Evolutionary conservation across 371 early-diverging fungal genomes (phyloP), one percentile per base, ranked within the genome.

Genomic region (Mortierella polycephala): DNA sequence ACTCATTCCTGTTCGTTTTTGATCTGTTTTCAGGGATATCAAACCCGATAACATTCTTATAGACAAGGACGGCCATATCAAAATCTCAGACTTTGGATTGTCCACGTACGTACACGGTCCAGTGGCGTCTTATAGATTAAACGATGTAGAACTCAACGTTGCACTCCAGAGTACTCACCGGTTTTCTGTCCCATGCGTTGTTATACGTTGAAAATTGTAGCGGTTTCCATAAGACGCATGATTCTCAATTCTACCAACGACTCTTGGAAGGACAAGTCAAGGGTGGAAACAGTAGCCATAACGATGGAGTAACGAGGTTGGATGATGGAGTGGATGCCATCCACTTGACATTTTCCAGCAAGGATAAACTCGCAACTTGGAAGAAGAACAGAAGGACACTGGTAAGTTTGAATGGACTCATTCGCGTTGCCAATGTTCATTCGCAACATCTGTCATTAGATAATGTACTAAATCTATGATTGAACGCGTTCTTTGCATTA

Each of bases 221-320:
- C 0, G 99, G 99, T 0, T 97, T 99, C 81, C 97, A 98, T 83
- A 95, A 96, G 84, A 96, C 96, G 12, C 98, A 99, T 81, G 97
- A 99, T 82, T 96, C 97, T 16, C 93, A 93, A 62, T 99, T 98
- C 74, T 95, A 95, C 72, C 93, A 93, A 67, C 88, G 91, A 41
- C 77, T 94, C 61, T 72, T 92, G 61, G 92, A 92, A 57, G 84
- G 86, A 13, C 79, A 79, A 13, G 57, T 69, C 45, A 79, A 79
- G 60, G 73, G 73, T 21, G 85, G 86, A 18, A 77, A 71, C 60
- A 63, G 65, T 18, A 71, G 62, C 51, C 62, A 72, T 39, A 69
- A 82, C 13, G 79, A 79, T 56, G 69, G 72, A 0, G 73, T 79
- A 49, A 79, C 69, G 1, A 61, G 61, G 7, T 10, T 72, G 37